A percentile compares a stretch with the other conserved stretches of the same genome.
Conservation (phyloP, 2,329 filamentous ascomycete genomes). For the Aspergillus transmontanensis region DNA sequence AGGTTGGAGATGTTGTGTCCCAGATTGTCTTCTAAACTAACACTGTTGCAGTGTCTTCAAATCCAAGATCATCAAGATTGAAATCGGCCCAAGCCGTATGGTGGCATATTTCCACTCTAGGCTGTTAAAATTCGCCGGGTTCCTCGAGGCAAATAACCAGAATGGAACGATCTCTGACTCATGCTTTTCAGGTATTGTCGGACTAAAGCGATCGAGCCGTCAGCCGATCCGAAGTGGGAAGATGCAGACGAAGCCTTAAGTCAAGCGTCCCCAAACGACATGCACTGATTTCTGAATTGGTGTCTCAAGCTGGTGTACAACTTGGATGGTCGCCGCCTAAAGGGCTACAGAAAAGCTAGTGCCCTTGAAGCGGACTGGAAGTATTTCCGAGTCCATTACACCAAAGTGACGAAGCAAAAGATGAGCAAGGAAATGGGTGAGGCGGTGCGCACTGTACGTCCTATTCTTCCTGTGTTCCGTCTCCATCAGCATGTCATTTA, state of each 20-base stretch:
- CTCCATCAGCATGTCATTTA: slow-evolving; percentile 1
- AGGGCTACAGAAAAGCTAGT: slow-evolving; percentile 20
- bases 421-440: slow-evolving; percentile 22
- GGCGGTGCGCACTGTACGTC: slow-evolving; percentile 19
- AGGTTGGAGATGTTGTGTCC: no score
- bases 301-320: slow-evolving; percentile 23
- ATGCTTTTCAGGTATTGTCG: slow-evolving; percentile 19
- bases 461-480: slow-evolving; percentile 3
- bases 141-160: no score
- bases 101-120: no score
- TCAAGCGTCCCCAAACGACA: slow-evolving; percentile 20
- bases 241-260: slow-evolving; percentile 19
- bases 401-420: slow-evolving; percentile 12
- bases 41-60: no score
- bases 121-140: no score
- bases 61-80: no score
- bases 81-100: no score
- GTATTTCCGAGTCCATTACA: slow-evolving; percentile 26
- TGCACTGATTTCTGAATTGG: slow-evolving; percentile 27
- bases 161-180: not conserved
- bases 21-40: no score
- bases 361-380: slow-evolving; percentile 25
- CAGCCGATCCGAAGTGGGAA: slow-evolving; percentile 20
- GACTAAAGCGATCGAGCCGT: slow-evolving; percentile 20
- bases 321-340: slow-evolving; percentile 13